Conservation (phyloP, 2,329 filamentous ascomycete genomes). For the Colletotrichum nymphaeae region DNA sequence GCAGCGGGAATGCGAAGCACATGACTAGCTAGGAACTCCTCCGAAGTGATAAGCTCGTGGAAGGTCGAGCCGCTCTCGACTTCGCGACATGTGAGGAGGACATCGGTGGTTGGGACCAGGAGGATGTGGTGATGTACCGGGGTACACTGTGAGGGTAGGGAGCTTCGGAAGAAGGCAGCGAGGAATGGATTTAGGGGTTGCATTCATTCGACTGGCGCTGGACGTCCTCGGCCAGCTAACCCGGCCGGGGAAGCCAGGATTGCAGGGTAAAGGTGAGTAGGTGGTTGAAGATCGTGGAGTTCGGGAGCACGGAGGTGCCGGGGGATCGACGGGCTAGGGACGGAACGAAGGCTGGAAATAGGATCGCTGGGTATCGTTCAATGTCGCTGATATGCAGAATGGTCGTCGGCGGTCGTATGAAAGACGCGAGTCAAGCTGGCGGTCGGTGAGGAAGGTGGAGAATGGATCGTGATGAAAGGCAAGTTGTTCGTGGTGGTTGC, state of each 20-base stretch:
- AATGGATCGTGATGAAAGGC: conserved; percentile 2
- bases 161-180: conserved; percentile 98
- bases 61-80: conserved; percentile 83
- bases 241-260: conserved; percentile 35
- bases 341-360: neutral
- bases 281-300: neutral
- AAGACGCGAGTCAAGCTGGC: neutral
- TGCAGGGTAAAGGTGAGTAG: conserved; percentile 22
- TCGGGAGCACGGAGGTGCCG: conserved; percentile 18
- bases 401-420: neutral
- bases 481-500: conserved; percentile 16
- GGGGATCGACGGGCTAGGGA: conserved; percentile 4
- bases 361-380: neutral
- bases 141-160: conserved; percentile 89
- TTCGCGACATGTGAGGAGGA: conserved; percentile 88
- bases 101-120: conserved; percentile 92
- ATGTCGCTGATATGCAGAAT: neutral
- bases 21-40: conserved; percentile 97
- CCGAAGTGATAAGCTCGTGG: conserved; percentile 84
- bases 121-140: conserved; percentile 93
- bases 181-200: conserved; percentile 99
- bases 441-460: neutral
- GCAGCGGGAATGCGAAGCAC: conserved; percentile 81
- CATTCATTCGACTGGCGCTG: conserved; percentile 63
- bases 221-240: conserved; percentile 35